phyloP scores from a whole-genome alignment of 2,329 filamentous ascomycete species.

The Xylaria sp. region DNA sequence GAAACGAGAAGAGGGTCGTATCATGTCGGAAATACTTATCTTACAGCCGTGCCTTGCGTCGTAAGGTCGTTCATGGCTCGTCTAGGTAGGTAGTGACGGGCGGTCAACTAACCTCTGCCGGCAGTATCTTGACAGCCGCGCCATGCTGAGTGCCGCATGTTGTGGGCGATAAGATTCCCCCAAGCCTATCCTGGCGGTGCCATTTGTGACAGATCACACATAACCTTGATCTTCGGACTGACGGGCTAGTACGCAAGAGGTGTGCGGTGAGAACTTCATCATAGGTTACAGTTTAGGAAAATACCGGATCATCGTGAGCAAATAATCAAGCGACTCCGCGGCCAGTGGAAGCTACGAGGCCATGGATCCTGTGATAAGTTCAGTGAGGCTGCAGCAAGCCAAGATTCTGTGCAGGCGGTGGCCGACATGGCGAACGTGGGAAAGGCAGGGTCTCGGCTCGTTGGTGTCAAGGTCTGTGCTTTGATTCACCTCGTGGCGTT shows the following conservation, averaged over 20 bases:
- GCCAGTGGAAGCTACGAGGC: slow-evolving; percentile 21
- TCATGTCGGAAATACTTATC: not conserved
- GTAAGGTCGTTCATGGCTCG: not conserved
- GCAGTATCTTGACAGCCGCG: no score
- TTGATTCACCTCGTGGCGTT: slow-evolving; percentile 23
- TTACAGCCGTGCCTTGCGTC: not conserved
- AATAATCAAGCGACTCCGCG: slow-evolving; percentile 15
- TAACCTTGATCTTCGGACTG: slow-evolving; percentile 13
- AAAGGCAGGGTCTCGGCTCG: slow-evolving; percentile 19
- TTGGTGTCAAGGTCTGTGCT: slow-evolving; percentile 18
- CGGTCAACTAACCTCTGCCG: not conserved
- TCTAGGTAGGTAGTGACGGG: no score
- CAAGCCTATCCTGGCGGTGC: not conserved
- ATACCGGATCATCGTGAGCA: slow-evolving; percentile 19
- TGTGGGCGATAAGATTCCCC: not conserved
- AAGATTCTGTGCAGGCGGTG: slow-evolving; percentile 30
- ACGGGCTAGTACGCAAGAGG: slow-evolving; percentile 1
- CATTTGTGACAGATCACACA: slow-evolving; percentile 1
- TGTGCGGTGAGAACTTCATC: slow-evolving; percentile 21
- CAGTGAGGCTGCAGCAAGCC: slow-evolving; percentile 34
- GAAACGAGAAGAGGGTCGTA: not conserved
- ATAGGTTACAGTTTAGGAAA: slow-evolving; percentile 15
- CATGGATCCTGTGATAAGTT: slow-evolving; percentile 25
- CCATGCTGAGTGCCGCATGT: no score
- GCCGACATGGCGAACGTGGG: slow-evolving; percentile 13